Evolutionary conservation across 129 eudicot genomes (phyloP), one percentile per base, ranked within the genome.

Genomic region (Flaveria bidentis): DNA sequence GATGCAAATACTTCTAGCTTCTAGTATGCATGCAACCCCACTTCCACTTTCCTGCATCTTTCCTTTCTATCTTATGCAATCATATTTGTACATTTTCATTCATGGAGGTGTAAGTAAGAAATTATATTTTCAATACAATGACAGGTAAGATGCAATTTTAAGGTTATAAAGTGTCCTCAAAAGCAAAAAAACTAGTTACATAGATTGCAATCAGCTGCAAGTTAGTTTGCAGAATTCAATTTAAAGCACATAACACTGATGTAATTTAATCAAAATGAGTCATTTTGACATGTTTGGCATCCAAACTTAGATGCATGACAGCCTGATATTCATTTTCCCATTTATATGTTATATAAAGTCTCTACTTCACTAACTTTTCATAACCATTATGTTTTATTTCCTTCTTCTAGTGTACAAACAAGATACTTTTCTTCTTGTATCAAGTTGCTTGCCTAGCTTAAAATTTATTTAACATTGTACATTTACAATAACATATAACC

Each of bases 201-300:
- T 60, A 20, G 13, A 60, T 60, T 60, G 41, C 67, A 60, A 60
- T 60, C 67, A 60, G 9, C n/a, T 6, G 16, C 67, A 60, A 60
- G 39, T 60, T 60, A 23, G 39, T 10, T 23, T 23, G 39, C 66
- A 60, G 66, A 25, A 10, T 14, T 25, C 0, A 60, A 11, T 4
- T 60, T 60, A 25, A 25, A 4, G 8, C 17, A 5, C 17, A 26
- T 60, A 60, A 8, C 25, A 12, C 26, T 23, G 67, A 60, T 60
- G 41, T 5, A 4, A 12, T 25, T 25, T 60, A 60, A 60, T 60
- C 42, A 25, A 60, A 60, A n/a, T 60, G 18, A 2, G 13, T 57
- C 14, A 13, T 57, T 22, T 22, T 57, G 64, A 57, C 64, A 57
- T 57, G 64, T 20, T 20, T 57, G 6, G 67, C 39, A 60, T 11